A percentile compares a stretch with the other conserved stretches of the same genome.
Evolutionary conservation across 2,329 filamentous ascomycete species (phyloP).

Genomic region (Thelonectria discophora): DNA sequence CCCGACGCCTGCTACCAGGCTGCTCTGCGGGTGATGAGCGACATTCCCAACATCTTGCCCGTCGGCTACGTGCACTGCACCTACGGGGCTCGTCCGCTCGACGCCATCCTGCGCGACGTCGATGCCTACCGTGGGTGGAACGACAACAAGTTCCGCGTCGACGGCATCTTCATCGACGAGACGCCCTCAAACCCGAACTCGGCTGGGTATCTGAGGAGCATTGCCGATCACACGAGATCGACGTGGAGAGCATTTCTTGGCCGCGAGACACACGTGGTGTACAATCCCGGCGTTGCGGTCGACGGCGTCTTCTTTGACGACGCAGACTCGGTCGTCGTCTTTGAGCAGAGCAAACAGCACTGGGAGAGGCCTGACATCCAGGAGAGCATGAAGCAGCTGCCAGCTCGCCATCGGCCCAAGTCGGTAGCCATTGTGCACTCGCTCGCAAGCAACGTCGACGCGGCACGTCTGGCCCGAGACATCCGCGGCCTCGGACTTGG

Average conservation of each 20-base stretch:
- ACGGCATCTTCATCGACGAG: conserved; percentile 35
- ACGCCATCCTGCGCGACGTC: conserved; percentile 22
- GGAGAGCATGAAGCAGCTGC: not conserved
- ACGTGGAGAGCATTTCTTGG: conserved; percentile 18
- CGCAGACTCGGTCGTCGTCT: conserved; percentile 26
- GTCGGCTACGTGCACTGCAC: conserved; percentile 33
- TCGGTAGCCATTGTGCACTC: conserved; percentile 30
- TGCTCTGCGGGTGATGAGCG: conserved; percentile 13
- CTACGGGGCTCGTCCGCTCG: conserved; percentile 20
- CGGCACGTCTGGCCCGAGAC: conserved; percentile 13
- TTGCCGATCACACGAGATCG: conserved; percentile 25
- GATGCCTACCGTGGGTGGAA: conserved; percentile 28
- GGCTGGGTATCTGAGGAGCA: conserved; percentile 1
- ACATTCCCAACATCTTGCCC: conserved; percentile 16
- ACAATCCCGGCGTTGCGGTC: conserved; percentile 27
- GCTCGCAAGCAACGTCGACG: conserved; percentile 12
- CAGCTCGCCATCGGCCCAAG: conserved; percentile 8
- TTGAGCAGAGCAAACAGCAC: conserved; percentile 26
- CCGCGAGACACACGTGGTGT: conserved; percentile 15
- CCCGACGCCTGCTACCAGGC: conserved; percentile 26
- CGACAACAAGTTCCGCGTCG: conserved; percentile 9
- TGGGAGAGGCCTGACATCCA: conserved; percentile 19
- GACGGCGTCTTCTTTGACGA: conserved; percentile 19
- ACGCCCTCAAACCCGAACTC: conserved; percentile 18
- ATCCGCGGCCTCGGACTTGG: conserved; percentile 21